Conservation (phyloP, 352 stramenopile species). For the Pilasporangium apinafurcum region DNA sequence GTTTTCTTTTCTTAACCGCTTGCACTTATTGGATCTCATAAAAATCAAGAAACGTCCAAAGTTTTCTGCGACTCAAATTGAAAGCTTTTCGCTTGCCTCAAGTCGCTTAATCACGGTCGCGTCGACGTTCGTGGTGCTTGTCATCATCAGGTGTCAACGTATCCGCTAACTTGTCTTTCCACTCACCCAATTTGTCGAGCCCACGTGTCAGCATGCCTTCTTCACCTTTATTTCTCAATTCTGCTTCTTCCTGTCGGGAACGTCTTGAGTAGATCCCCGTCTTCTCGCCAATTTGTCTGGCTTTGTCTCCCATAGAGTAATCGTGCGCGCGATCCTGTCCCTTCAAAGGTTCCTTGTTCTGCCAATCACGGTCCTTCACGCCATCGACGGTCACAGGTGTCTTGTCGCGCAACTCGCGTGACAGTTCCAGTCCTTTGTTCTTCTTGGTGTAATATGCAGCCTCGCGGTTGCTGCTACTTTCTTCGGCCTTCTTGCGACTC, state of each 20-base stretch:
- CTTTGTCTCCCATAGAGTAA: too few relatives aligned
- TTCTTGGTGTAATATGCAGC: slow-evolving; percentile 15
- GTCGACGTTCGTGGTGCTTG: background rate
- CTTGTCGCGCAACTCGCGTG: slow-evolving; percentile 2
- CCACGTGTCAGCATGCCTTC: slow-evolving; percentile 14
- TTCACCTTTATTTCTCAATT: too few relatives aligned
- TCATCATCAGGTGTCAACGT: slow-evolving; percentile 11
- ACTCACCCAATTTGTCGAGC: slow-evolving; percentile 20
- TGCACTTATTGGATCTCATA: too few relatives aligned
- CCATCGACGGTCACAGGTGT: background rate
- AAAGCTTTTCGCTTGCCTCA: too few relatives aligned
- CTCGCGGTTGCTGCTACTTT: slow-evolving; percentile 3
- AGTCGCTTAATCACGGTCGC: background rate
- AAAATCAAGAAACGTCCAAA: too few relatives aligned
- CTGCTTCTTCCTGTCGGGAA: too few relatives aligned
- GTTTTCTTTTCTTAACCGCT: too few relatives aligned
- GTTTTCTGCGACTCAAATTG: too few relatives aligned
- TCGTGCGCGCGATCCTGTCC: background rate
- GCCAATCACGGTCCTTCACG: too few relatives aligned
- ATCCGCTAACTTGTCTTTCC: slow-evolving; percentile 18
- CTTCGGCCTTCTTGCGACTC: slow-evolving; percentile 6
- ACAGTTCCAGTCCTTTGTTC: too few relatives aligned
- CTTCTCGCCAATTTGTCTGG: too few relatives aligned
- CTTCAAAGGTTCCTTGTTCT: background rate
- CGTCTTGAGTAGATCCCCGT: slow-evolving; percentile 19